Evolutionary conservation across 139 green algal genomes (phyloP).

Genomic region (Pycnococcus provasolii): DNA sequence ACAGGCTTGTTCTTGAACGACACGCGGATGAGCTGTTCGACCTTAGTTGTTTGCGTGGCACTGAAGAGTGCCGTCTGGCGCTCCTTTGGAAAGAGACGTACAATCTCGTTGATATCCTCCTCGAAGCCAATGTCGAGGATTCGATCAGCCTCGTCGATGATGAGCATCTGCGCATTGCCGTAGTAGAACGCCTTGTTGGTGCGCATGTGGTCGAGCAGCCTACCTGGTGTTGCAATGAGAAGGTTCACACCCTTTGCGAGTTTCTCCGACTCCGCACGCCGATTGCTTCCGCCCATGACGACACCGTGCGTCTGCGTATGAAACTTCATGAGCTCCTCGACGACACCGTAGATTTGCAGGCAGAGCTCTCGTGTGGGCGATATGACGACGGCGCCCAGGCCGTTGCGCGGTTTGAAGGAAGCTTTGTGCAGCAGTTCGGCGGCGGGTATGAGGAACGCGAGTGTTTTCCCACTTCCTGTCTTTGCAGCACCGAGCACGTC

Average conservation of each 20-base stretch:
- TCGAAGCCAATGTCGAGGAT: conserved; percentile 98
- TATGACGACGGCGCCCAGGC: conserved; percentile 82
- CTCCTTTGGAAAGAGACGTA: conserved; percentile 87
- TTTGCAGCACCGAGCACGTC: conserved; percentile 89
- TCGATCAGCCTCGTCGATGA: conserved; percentile 94
- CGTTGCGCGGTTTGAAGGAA: conserved; percentile 91
- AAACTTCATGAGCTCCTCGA: conserved; percentile 76
- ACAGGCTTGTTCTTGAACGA: conserved; percentile 86
- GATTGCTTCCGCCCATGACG: conserved; percentile 96
- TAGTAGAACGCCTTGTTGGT: conserved; percentile 43
- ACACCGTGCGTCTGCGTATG: conserved; percentile 90
- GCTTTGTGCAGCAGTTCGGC: conserved; percentile 81
- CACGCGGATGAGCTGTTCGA: conserved; percentile 89
- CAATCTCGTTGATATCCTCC: conserved; percentile 95
- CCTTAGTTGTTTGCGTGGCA: conserved; percentile 94
- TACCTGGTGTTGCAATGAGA: conserved; percentile 82
- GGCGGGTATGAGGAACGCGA: conserved; percentile 90
- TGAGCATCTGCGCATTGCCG: conserved; percentile 46
- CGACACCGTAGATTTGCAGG: conserved; percentile 93
- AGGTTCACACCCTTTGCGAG: conserved; percentile 92
- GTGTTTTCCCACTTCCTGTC: conserved; percentile 96
- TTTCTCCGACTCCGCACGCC: conserved; percentile 81
- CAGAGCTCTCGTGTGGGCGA: conserved; percentile 87
- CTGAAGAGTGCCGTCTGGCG: conserved; percentile 96
- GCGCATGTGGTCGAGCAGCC: conserved; percentile 94